Evolutionary conservation across 2,329 filamentous ascomycete species (phyloP).

Genomic region (Fusarium paranaense): DNA sequence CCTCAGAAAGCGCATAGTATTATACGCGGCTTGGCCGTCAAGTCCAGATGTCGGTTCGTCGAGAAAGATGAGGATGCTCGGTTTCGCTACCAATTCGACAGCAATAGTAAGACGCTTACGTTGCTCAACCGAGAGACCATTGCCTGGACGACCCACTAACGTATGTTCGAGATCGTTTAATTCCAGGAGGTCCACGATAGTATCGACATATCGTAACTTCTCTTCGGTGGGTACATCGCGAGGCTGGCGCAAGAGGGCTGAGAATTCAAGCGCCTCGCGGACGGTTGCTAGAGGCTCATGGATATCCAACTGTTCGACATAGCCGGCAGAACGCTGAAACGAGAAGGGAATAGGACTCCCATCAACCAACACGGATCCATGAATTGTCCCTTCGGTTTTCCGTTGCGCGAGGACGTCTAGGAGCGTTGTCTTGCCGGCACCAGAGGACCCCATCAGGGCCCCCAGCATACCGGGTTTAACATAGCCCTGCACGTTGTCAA

Average conservation of each 20-base stretch:
- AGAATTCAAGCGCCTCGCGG: constrained; percentile 62
- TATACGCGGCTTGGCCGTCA: neutral
- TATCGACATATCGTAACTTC: neutral
- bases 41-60: neutral
- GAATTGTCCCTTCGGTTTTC: constrained; percentile 87
- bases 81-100: constrained; percentile 68
- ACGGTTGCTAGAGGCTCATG: constrained; percentile 84
- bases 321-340: constrained; percentile 89
- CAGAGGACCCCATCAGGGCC: constrained; percentile 76
- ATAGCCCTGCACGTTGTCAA: constrained; percentile 78
- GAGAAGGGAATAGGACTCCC: constrained; percentile 75
- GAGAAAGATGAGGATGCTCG: constrained; percentile 50
- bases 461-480: constrained; percentile 78
- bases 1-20: constrained; percentile 50
- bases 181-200: neutral
- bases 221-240: neutral
- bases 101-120: constrained; percentile 64
- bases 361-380: constrained; percentile 77
- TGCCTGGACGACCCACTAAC: neutral
- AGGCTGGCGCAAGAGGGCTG: neutral
- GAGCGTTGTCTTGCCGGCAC: constrained; percentile 89
- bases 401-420: constrained; percentile 84
- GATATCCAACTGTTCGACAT: constrained; percentile 90
- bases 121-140: constrained; percentile 42
- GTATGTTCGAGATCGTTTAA: neutral